Base-by-base conservation (phyloP, 768 basidiomycete genomes). In the Pleurotus tuoliensis region DNA sequence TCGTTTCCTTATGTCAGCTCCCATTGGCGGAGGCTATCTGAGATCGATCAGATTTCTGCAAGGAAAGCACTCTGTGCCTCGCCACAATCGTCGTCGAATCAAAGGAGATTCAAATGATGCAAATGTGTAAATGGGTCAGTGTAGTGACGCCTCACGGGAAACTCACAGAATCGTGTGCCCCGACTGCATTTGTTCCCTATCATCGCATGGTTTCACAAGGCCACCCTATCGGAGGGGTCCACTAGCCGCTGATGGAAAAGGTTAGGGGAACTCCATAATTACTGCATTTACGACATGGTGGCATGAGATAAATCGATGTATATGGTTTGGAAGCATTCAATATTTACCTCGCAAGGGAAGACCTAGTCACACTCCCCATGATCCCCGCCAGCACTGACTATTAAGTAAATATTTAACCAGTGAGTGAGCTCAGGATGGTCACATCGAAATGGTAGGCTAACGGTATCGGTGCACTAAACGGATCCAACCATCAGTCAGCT, bases 51-150 rank as follows among this genome's bases (percentile, higher is more conserved):
- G 51, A 38, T 39, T 53, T 53, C 51, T 39, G 27, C 51, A 25
- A 39, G 51, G 27, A 53, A 53, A 50, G 15, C 25, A 50, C 20
- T 50, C 20, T 34, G 51, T 53, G 39, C 51, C 51, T 53, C 39
- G 16, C 51, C 24, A 24, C 51, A 53, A 53, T 53, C 51, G 51
- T 53, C 51, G 51, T 40, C 51, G 51, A 53, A 53, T 53, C 51
- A 53, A 44, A 44, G 41, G 41, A 11, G 11, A 44, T 22, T 22
- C 27, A 30, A 41, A 53, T 53, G 51, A 53, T 53, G 51, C 48
- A 50, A 18, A 18, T 53, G 39, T 53, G 51, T 53, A n/a, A 53
- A 40, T 53, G 39, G 51, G 51, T 53, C n/a, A 51, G 49, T 22
- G 38, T 13, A 41, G 51, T 15, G 27, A 18, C 18, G 22, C 34